These are phyloP conservation scores for Globisporangium splendens DNA, from an alignment of 352 stramenopile species.

Conservation along the genomic window DNA sequence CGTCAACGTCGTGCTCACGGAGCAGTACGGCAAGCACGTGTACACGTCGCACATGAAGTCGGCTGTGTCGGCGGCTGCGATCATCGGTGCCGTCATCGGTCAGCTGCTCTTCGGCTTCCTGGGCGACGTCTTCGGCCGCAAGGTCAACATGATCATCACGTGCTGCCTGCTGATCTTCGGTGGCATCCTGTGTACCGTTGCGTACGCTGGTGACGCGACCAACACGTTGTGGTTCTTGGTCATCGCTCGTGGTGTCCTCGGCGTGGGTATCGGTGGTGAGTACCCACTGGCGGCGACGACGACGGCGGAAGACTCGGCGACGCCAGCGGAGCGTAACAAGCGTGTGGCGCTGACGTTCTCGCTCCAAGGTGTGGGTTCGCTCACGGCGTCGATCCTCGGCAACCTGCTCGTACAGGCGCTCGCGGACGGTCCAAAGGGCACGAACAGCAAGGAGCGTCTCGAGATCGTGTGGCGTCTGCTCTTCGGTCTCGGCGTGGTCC, in stretches of 20 bases:
- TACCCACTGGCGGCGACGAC: too few species aligned
- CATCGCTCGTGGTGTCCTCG: constrained; percentile 48
- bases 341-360: too few species aligned
- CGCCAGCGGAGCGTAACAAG: too few species aligned
- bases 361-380: too few species aligned
- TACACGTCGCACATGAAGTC: constrained; percentile 67
- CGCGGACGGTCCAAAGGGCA: too few species aligned
- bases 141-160: constrained; percentile 66
- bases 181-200: constrained; percentile 53
- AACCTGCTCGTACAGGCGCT: too few species aligned
- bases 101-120: constrained; percentile 60
- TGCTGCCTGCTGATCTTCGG: constrained; percentile 64
- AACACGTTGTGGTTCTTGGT: constrained; percentile 65
- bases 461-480: too few species aligned
- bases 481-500: too few species aligned
- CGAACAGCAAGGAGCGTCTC: too few species aligned
- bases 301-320: too few species aligned
- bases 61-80: constrained; percentile 44
- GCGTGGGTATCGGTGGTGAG: constrained; percentile 61
- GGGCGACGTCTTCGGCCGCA: constrained; percentile 63
- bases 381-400: too few species aligned
- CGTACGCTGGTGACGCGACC: constrained; percentile 33
- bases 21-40: constrained; percentile 57
- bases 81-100: constrained; percentile 54
- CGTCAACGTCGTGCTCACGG: constrained; percentile 71